Evolutionary conservation across 768 basidiomycete genomes (phyloP), one percentile per base, ranked within the genome.

Genomic region (Lactarius pseudohatsudake): DNA sequence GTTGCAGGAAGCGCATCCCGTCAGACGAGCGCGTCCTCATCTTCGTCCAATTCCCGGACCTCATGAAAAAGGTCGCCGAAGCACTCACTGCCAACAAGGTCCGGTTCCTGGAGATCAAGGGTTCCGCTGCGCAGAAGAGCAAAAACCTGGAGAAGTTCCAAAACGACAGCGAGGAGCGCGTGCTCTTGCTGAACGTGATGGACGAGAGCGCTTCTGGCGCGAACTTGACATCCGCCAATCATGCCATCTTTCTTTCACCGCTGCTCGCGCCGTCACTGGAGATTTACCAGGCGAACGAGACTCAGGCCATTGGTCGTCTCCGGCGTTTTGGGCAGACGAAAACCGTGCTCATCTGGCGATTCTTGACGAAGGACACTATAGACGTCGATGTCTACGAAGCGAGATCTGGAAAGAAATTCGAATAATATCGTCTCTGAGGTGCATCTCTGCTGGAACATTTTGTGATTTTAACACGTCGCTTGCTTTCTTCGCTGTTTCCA

Each of bases 11-110:
- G 64, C 78, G 80, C 50, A 83, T 94, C 57, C 86, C 89, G 11
- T 85, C 86, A 70, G 80, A 88, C 26, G 93, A 97, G 72, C 88
- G 92, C 9, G 85, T 95, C 20, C 84, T 98, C 54, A 85, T 98
- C 68, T 98, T 98, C 77, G 91, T 96, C n/a, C 96, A 98, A 74
- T 98, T 96, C 82, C 88, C 86, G 6, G 95, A 97, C 77, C 82
- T 98, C 65, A 93, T 91, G 85, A 87, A 87, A 74, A 97, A 96
- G 76, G 91, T 97, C 36, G 86, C 87, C 9, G 90, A 94, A 68
- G 92, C 94, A 0, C 84, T 98, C 69, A 79, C 75, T 2, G 84
- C 85, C 61, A 82, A 92, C 74, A 84, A 85, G 54, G 86, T 97
- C 72, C 81, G 82, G 53, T 93, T 85, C 79, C 82, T 92, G 60